Conservation (phyloP, 441 rosid species). For the Pelargonium australe region DNA sequence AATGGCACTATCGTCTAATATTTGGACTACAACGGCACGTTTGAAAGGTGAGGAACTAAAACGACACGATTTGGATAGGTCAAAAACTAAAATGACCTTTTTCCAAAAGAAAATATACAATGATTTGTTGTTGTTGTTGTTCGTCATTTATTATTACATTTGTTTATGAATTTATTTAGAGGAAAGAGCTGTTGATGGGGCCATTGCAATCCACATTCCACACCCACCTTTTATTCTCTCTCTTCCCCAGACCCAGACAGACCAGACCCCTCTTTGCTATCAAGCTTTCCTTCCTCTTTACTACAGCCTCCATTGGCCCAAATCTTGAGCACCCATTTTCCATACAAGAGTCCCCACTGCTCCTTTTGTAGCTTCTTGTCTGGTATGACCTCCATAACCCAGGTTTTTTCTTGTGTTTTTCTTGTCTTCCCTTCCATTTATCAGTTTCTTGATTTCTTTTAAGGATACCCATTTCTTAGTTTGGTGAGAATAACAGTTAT, state of each 20-base stretch:
- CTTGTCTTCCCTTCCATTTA: neutral
- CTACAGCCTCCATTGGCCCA: slow-evolving; percentile 9
- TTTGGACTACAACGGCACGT: too few relatives aligned
- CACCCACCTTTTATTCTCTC: slow-evolving; percentile 14
- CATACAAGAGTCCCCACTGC: neutral
- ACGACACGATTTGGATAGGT: too few relatives aligned
- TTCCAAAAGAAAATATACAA: too few relatives aligned
- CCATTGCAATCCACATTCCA: slow-evolving; percentile 13
- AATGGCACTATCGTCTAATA: too few relatives aligned
- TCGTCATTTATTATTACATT: neutral
- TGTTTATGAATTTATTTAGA: neutral
- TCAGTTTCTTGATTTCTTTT: neutral
- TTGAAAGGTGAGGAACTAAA: too few relatives aligned
- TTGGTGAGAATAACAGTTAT: neutral
- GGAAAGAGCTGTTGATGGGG: slow-evolving; percentile 17
- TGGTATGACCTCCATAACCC: neutral
- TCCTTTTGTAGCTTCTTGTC: neutral
- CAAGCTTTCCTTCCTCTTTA: slow-evolving; percentile 14
- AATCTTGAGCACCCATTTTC: slow-evolving; percentile 13
- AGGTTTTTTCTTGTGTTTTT: neutral
- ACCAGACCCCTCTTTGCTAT: neutral
- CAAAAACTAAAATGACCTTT: too few relatives aligned
- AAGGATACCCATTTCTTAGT: neutral
- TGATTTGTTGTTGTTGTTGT: neutral
- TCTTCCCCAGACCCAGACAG: slow-evolving; percentile 1